Conservation (phyloP, 2,329 filamentous ascomycete genomes). For the Aureobasidium sp. region DNA sequence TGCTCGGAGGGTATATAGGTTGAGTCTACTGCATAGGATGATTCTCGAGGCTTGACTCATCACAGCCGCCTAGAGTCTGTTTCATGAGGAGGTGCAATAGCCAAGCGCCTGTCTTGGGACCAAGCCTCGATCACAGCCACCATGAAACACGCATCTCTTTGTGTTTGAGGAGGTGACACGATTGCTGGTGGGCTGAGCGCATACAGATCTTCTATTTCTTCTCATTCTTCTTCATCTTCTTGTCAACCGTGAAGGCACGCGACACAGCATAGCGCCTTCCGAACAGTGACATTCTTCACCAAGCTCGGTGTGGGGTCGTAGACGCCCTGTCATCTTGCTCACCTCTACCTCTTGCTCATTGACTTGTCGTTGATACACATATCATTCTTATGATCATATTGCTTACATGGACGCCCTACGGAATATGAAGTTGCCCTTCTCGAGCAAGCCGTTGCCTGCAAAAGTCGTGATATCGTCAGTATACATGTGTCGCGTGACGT, state of each 20-base stretch:
- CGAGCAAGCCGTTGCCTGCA: constrained; percentile 44
- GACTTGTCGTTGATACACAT: not conserved
- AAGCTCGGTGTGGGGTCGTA: not conserved
- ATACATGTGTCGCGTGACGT: not conserved
- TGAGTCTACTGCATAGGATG: not conserved
- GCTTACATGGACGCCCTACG: not conserved
- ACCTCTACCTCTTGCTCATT: not conserved
- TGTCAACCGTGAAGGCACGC: not conserved
- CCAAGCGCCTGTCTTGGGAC: constrained; percentile 5
- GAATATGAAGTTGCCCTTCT: constrained; percentile 42
- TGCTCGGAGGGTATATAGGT: not conserved
- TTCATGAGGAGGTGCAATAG: not conserved
- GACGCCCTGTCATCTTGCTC: not conserved
- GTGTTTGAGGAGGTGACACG: not conserved
- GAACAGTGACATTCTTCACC: not conserved
- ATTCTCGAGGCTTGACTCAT: not conserved
- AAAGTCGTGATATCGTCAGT: constrained; percentile 48
- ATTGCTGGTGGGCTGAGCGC: not conserved
- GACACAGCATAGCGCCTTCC: not conserved
- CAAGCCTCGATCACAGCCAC: constrained; percentile 10
- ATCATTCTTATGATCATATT: not conserved
- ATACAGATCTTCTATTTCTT: not conserved
- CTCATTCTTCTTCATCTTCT: not conserved
- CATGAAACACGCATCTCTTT: not conserved
- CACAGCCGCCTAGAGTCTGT: not conserved